These are phyloP conservation scores for Lanmaoa rubissima DNA, from an alignment of 768 basidiomycete species.

Conservation along the genomic window DNA sequence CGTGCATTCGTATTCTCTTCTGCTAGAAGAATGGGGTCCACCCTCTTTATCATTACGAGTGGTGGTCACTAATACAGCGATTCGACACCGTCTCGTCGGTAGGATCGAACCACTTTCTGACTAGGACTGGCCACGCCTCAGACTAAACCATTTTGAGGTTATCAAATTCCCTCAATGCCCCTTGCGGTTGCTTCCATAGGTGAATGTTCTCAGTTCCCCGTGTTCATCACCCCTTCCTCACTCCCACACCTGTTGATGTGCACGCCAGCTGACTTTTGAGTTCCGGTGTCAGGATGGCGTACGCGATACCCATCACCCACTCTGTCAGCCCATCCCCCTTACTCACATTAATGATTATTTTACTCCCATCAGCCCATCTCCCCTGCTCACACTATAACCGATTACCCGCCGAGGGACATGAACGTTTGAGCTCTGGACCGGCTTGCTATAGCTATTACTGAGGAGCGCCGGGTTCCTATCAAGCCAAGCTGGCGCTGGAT, in stretches of 20 bases:
- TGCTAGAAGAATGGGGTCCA: neutral
- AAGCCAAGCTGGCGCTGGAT: neutral
- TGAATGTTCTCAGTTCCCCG: slow-evolving; percentile 12
- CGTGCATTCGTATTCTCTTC: neutral
- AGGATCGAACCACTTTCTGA: neutral
- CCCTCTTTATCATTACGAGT: neutral
- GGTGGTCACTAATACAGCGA: neutral
- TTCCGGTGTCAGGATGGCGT: neutral
- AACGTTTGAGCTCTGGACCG: neutral
- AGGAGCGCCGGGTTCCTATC: neutral
- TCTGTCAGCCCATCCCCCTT: neutral
- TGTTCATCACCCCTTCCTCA: slow-evolving; percentile 1
- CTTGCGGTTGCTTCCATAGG: neutral
- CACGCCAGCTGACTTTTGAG: neutral
- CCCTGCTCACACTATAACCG: slow-evolving; percentile 3
- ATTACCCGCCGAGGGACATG: neutral
- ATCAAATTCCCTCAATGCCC: slow-evolving; percentile 8
- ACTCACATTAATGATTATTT: neutral
- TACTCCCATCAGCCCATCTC: neutral
- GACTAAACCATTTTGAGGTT: slow-evolving; percentile 19
- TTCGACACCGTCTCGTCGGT: neutral
- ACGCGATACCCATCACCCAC: neutral
- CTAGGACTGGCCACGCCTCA: neutral
- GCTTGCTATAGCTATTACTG: neutral
- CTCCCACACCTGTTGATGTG: slow-evolving; percentile 19